phyloP scores from a whole-genome alignment of 2,329 filamentous ascomycete genomes.

The Cytospora paraplurivora region DNA sequence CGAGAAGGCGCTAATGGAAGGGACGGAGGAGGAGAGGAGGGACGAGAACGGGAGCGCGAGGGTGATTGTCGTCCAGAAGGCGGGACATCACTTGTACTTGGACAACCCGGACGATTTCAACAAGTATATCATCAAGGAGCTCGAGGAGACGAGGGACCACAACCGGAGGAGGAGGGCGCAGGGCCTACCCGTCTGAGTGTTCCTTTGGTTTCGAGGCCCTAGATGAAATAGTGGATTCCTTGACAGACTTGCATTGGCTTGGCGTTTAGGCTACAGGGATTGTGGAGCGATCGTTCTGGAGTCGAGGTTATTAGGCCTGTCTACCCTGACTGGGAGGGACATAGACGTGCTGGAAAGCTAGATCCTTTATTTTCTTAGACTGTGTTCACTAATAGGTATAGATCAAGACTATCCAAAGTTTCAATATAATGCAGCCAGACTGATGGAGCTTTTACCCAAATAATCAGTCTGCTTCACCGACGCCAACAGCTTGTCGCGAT shows the following conservation, averaged over 20 bases:
- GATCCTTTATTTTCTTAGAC: not conserved
- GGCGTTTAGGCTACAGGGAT: conserved; percentile 12
- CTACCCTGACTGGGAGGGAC: not conserved
- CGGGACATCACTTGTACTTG: conserved; percentile 62
- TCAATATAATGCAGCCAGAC: no score
- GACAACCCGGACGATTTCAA: conserved; percentile 64
- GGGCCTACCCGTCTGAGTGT: conserved; percentile 12
- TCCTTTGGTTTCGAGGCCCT: not conserved
- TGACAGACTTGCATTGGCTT: conserved; percentile 16
- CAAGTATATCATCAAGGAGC: conserved; percentile 52
- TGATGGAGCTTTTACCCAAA: no score
- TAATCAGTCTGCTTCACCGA: no score
- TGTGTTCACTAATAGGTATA: not conserved
- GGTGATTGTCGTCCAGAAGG: conserved; percentile 72
- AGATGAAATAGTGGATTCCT: not conserved
- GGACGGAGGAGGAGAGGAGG: conserved; percentile 66
- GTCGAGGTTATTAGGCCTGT: not conserved
- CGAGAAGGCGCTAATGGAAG: conserved; percentile 59
- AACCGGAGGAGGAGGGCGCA: conserved; percentile 29
- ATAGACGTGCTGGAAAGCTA: not conserved
- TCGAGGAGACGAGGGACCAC: conserved; percentile 50
- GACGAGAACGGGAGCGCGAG: conserved; percentile 79
- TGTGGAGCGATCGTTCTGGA: not conserved
- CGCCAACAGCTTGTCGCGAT: no score
- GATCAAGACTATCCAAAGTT: not conserved